Evolutionary conservation across 1,284 basidiomycete genomes (phyloP).

Genomic region (Trichosporon coremiiforme): DNA sequence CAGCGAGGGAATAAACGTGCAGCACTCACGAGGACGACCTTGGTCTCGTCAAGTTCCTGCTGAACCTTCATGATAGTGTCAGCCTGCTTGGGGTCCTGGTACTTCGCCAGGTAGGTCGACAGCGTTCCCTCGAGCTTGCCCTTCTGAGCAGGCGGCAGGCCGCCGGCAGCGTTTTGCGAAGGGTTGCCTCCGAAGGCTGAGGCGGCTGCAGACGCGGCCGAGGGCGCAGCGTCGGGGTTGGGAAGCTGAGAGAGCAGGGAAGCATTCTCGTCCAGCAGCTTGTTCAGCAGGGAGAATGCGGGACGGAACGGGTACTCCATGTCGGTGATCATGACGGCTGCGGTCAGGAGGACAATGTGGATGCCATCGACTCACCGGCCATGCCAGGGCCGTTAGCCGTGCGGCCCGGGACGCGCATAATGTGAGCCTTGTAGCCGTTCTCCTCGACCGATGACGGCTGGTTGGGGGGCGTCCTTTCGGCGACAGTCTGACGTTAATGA

Average conservation of each 20-base stretch:
- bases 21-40: constrained; percentile 83
- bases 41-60: constrained; percentile 97
- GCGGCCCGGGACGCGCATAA: constrained; percentile 62
- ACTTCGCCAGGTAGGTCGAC: constrained; percentile 81
- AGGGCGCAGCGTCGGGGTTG: constrained; percentile 46
- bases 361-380: constrained; percentile 67
- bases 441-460: constrained; percentile 93
- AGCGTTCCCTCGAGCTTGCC: constrained; percentile 63
- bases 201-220: constrained; percentile 48
- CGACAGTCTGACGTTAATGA: constrained; percentile 85
- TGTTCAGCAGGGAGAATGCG: constrained; percentile 92
- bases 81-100: constrained; percentile 97
- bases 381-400: constrained; percentile 57
- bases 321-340: constrained; percentile 91
- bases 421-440: constrained; percentile 91
- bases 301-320: constrained; percentile 95
- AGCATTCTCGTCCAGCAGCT: constrained; percentile 90
- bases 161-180: constrained; percentile 50
- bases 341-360: constrained; percentile 28
- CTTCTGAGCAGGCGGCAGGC: constrained; percentile 55
- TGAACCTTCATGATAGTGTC: constrained; percentile 99
- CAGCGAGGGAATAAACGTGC: constrained; percentile 1
- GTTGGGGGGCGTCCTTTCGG: constrained; percentile 81
- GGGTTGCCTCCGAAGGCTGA: constrained; percentile 55
- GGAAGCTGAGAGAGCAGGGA: constrained; percentile 65